These are phyloP conservation scores for Saccharomycopsis oosterbeekiorum DNA, from an alignment of 805 yeast genomes.

Conservation along the genomic window DNA sequence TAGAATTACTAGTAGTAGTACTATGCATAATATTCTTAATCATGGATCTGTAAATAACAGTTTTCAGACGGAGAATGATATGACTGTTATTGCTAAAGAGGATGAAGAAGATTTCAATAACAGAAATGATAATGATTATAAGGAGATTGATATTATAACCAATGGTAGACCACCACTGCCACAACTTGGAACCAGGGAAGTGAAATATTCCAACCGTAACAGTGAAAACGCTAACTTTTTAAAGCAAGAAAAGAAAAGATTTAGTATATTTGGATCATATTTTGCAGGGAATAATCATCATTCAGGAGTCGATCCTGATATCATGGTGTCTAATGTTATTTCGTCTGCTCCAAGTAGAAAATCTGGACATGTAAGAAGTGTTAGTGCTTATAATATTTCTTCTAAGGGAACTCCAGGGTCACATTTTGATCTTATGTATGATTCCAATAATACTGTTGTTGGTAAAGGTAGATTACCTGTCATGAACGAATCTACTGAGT, in stretches of 20 bases:
- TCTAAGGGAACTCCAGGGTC: not conserved
- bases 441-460: not conserved
- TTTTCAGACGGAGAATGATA: slow-evolving; percentile 20
- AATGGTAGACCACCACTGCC: slow-evolving; percentile 17
- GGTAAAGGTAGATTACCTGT: not conserved
- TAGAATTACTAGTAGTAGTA: not conserved
- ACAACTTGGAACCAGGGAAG: slow-evolving; percentile 2
- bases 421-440: not conserved
- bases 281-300: not conserved
- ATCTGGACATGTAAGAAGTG: not conserved
- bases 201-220: slow-evolving; percentile 8
- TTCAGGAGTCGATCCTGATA: not conserved
- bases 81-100: slow-evolving; percentile 26
- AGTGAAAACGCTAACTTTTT: slow-evolving; percentile 9
- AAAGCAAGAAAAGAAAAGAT: slow-evolving; percentile 26
- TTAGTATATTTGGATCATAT: slow-evolving; percentile 30
- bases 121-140: slow-evolving; percentile 16
- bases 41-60: slow-evolving; percentile 1
- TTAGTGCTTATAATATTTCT: not conserved
- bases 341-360: not conserved
- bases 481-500: not conserved
- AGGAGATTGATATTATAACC: slow-evolving; percentile 24
- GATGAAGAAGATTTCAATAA: not conserved
- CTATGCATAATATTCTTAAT: not conserved
- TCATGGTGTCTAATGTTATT: not conserved